Evolutionary conservation across 257 asterid species (phyloP), one percentile per base, ranked within the genome.

Genomic region (Ilex asprella): DNA sequence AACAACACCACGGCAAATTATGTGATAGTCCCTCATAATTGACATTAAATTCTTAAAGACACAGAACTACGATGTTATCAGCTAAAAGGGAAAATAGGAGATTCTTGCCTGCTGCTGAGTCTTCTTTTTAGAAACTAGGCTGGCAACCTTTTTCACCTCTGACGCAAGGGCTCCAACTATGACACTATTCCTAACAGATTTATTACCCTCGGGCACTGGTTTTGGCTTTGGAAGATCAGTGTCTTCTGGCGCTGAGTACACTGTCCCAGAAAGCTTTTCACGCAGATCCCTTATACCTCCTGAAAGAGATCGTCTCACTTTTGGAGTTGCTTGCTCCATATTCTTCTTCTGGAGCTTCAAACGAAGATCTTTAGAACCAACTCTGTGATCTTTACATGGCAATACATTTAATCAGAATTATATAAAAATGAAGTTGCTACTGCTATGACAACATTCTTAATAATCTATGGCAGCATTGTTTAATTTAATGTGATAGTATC

Each of bases 251-350:
- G 68, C 87, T 58, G 89, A 69, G 79, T 67, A 74, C 30, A 65
- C n/a, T 70, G 77, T 65, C 51, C 97, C 97, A 62, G 99, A 93
- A 32, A 93, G 94, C 84, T 84, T 86, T 81, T 93, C 99, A 30
- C 97, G 97, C 32, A 93, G 74, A 81, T 93, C 99, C 81, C 95
- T 82, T 43, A 67, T 65, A 67, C 91, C 94, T 73, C 91, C 92
- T 49, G 82, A 61, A 61, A 75, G 53, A 66, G 96, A 75, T 66
- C 87, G 88, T 63, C 73, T 80, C 56, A 60, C 82, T 66, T 73
- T 74, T 71, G 65, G 94, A 64, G 76, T 32, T 53, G 78, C 75
- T 69, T 78, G 95, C 56, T 82, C 85, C 39, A 59, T 63, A 70
- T 72, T 87, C 81, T 84, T 93, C 79, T 82, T 78, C 73, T 93